Percentiles rank a stretch among this genome's conserved stretches.
These are phyloP conservation scores for Westerdykella ornata DNA, from an alignment of 2,329 filamentous ascomycete species.

Conservation along the genomic window DNA sequence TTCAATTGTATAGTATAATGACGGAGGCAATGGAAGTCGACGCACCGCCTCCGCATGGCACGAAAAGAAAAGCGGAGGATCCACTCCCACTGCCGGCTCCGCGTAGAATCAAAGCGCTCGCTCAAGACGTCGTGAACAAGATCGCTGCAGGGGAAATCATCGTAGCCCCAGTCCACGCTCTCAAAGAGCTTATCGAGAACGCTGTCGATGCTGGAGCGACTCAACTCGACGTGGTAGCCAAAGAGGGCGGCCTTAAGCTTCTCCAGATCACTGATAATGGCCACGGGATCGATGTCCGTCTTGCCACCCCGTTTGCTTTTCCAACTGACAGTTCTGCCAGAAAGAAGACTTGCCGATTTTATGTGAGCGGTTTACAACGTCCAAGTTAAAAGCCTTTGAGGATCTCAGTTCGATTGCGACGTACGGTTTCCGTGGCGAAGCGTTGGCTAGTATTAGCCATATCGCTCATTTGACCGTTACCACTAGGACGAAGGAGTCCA, in stretches of 20 bases:
- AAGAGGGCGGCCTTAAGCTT: slow-evolving; percentile 89
- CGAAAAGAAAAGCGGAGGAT: slow-evolving; percentile 34
- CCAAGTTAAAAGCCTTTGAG: slow-evolving; percentile 89
- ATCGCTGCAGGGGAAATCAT: slow-evolving; percentile 98
- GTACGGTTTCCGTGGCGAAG: slow-evolving; percentile 97
- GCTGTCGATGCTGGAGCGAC: slow-evolving; percentile 96
- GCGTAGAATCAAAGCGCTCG: slow-evolving; percentile 63
- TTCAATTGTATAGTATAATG: slow-evolving; percentile 14
- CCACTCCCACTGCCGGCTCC: slow-evolving; percentile 32
- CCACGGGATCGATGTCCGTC: slow-evolving; percentile 78
- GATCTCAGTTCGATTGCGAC: slow-evolving; percentile 85
- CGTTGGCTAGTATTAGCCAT: slow-evolving; percentile 93
- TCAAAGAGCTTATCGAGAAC: slow-evolving; percentile 97
- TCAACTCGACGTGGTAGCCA: slow-evolving; percentile 80
- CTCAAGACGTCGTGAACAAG: slow-evolving; percentile 93
- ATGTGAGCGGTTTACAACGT: slow-evolving; percentile 94
- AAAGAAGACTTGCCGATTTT: slow-evolving; percentile 83
- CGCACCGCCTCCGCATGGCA: slow-evolving; percentile 25
- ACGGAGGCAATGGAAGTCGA: slow-evolving; percentile 27
- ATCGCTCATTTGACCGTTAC: slow-evolving; percentile 94
- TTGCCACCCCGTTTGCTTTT: not conserved
- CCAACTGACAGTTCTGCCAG: slow-evolving; percentile 41
- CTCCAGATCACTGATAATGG: slow-evolving; percentile 98
- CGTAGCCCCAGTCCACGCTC: slow-evolving; percentile 87
- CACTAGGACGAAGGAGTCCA: slow-evolving; percentile 82